Conservation (phyloP, 1,139 yeast species). For the Nakaseomyces delphensis region DNA sequence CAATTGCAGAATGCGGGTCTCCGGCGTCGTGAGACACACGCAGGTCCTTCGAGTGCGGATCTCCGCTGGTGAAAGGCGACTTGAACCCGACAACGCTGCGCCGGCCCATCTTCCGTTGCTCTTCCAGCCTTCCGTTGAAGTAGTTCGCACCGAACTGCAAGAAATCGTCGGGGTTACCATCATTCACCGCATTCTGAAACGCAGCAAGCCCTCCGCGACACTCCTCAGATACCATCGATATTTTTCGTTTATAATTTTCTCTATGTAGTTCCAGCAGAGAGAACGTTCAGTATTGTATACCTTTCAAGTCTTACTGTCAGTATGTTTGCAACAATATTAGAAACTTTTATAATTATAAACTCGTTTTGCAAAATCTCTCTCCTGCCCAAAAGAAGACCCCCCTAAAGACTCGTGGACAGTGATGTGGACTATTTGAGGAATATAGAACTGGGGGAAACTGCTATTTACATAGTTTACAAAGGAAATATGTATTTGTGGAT, state of each 20-base stretch:
- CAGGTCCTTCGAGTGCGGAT: slow-evolving; percentile 45
- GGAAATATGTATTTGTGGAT: too few species aligned
- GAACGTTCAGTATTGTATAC: too few species aligned
- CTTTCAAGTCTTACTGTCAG: too few species aligned
- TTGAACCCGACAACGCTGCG: slow-evolving; percentile 35
- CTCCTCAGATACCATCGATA: slow-evolving; percentile 8
- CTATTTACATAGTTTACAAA: too few species aligned
- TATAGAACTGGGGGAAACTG: too few species aligned
- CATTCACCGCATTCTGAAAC: slow-evolving; percentile 52
- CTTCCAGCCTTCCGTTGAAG: slow-evolving; percentile 52
- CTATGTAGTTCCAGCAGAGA: background rate
- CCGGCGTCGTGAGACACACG: slow-evolving; percentile 14
- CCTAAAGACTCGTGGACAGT: too few species aligned
- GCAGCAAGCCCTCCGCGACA: slow-evolving; percentile 6
- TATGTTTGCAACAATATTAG: too few species aligned
- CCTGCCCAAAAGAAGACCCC: too few species aligned
- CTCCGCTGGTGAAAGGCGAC: slow-evolving; percentile 56
- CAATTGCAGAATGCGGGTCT: background rate
- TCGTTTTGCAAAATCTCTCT: too few species aligned
- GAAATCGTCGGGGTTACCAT: slow-evolving; percentile 58
- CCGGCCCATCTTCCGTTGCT: slow-evolving; percentile 38
- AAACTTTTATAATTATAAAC: too few species aligned
- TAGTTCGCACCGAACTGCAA: slow-evolving; percentile 69
- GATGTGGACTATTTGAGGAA: too few species aligned
- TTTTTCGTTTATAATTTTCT: background rate